Conservation (phyloP, 345 rosid species). For the Citrus australasica region DNA sequence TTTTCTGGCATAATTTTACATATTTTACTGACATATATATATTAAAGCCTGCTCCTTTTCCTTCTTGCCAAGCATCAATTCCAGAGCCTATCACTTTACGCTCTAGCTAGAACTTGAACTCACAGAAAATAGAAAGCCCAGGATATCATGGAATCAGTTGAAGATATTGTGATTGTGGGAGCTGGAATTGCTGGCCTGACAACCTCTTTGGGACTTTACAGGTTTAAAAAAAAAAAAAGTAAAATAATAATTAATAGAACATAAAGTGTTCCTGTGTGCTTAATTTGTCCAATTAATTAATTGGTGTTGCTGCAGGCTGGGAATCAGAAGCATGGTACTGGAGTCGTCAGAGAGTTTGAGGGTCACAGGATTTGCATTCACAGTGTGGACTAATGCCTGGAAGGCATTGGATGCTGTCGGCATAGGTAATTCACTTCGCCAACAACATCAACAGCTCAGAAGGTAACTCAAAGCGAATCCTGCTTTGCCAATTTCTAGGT, state of each 20-base stretch:
- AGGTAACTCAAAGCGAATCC: constrained; percentile 21
- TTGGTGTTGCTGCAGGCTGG: constrained; percentile 40
- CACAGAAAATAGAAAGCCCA: neutral
- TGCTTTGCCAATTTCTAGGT: neutral
- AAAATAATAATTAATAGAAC: neutral
- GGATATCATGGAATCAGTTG: constrained; percentile 18
- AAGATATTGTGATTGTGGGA: constrained; percentile 52
- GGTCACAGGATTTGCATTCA: constrained; percentile 50
- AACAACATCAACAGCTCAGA: constrained; percentile 31
- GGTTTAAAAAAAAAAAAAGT: constrained; percentile 17
- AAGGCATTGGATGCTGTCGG: constrained; percentile 67
- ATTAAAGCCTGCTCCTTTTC: too few species aligned
- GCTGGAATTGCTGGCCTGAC: constrained; percentile 71
- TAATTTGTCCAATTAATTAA: neutral
- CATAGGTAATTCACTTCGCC: constrained; percentile 43
- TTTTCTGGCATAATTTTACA: too few species aligned
- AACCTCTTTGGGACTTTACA: constrained; percentile 60
- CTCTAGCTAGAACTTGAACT: too few species aligned
- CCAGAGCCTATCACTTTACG: too few species aligned
- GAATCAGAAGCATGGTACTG: constrained; percentile 60
- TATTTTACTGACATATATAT: too few species aligned
- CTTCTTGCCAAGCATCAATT: too few species aligned
- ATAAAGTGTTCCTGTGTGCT: neutral
- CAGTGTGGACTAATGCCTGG: constrained; percentile 64
- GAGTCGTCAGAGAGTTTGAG: constrained; percentile 62